These are phyloP conservation scores for Boletus pseudopeckii DNA, from an alignment of 768 basidiomycete genomes.

Conservation along the genomic window DNA sequence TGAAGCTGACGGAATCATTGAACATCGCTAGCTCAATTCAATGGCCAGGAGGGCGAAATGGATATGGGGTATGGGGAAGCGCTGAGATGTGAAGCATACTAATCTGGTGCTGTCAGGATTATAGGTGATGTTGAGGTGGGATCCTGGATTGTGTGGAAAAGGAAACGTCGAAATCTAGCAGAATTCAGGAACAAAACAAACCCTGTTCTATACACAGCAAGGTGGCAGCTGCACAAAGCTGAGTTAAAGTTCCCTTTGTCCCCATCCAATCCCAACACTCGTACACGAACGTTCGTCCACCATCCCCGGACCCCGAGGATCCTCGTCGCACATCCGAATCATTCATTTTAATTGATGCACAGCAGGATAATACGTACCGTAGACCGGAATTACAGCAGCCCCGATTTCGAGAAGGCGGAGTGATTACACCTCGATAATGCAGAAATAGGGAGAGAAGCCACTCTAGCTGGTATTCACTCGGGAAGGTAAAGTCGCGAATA, in stretches of 20 bases:
- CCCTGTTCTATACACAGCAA: constrained; percentile 15
- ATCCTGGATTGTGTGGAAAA: constrained; percentile 1
- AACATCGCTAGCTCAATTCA: constrained; percentile 13
- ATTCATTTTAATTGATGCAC: background rate
- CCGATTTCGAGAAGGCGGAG: no score
- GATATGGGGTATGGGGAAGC: background rate
- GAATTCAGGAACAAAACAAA: constrained; percentile 16
- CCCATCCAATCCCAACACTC: constrained; percentile 13
- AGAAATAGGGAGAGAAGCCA: no score
- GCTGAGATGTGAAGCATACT: background rate
- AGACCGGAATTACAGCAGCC: no score
- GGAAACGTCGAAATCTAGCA: constrained; percentile 6
- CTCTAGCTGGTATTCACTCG: no score
- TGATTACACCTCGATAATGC: no score
- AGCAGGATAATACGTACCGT: background rate
- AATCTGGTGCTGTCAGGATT: constrained; percentile 1
- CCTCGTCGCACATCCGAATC: background rate
- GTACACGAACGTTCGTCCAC: constrained; percentile 10
- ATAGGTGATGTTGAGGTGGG: constrained; percentile 1
- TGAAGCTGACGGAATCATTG: constrained; percentile 26
- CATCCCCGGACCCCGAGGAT: background rate
- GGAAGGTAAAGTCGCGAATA: no score
- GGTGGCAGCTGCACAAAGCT: constrained; percentile 7
- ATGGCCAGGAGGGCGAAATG: background rate
- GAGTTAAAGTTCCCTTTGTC: background rate